These are phyloP conservation scores for Cystobasidium sp. DNA, from an alignment of 1,284 basidiomycete species.

Conservation along the genomic window DNA sequence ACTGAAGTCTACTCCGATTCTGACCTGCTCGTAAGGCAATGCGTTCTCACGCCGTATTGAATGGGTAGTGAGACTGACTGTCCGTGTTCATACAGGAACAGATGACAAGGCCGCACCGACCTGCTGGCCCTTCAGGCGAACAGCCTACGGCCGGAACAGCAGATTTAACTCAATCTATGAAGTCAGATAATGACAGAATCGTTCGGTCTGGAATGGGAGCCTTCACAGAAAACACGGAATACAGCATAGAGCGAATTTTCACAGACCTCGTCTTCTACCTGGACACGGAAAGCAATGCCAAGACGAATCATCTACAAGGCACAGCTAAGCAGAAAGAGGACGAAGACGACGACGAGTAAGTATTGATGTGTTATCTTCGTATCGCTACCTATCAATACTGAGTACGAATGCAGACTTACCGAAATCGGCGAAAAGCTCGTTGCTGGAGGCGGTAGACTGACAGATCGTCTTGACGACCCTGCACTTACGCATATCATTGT, in stretches of 20 bases:
- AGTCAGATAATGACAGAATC: not conserved
- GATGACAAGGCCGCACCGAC: not conserved
- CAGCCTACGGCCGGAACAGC: not conserved
- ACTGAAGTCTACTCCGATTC: conserved; percentile 12
- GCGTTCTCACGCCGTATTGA: not conserved
- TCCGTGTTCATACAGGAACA: not conserved
- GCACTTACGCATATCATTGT: conserved; percentile 82
- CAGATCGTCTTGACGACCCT: conserved; percentile 67
- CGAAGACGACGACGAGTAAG: conserved; percentile 18
- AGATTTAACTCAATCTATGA: not conserved
- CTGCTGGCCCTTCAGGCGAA: not conserved
- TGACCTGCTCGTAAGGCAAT: not conserved
- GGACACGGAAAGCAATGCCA: conserved; percentile 75
- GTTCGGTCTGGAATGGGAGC: conserved; percentile 45
- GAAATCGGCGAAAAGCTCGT: conserved; percentile 64
- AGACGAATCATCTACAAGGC: conserved; percentile 64
- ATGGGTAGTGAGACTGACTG: not conserved
- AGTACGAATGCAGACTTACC: conserved; percentile 62
- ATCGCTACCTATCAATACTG: not conserved
- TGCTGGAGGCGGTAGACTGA: conserved; percentile 72
- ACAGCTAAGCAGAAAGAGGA: not conserved
- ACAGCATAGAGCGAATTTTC: conserved; percentile 44
- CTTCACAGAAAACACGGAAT: conserved; percentile 1
- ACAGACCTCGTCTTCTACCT: conserved; percentile 71
- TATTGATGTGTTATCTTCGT: conserved; percentile 26